Evolutionary conservation across 2,329 filamentous ascomycete species (phyloP).

Genomic region (Diaporthe destruens): DNA sequence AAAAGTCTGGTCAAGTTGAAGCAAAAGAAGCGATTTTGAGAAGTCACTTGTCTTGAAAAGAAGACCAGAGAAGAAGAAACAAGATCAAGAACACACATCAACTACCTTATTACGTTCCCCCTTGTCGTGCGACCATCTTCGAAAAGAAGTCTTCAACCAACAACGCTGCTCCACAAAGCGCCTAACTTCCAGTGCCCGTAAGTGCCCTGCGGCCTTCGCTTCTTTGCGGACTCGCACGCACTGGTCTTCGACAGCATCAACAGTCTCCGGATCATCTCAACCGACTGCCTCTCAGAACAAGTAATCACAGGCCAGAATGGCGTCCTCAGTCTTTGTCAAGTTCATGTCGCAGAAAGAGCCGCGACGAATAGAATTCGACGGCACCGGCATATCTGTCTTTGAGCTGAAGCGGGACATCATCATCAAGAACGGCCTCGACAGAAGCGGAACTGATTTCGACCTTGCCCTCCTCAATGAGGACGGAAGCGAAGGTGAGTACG

Average conservation of each 20-base stretch:
- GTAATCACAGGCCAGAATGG: slow-evolving; percentile 70
- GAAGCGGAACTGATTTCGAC: slow-evolving; percentile 92
- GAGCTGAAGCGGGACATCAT: slow-evolving; percentile 99
- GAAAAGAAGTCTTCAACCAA: slow-evolving; percentile 30
- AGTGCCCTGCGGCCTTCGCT: slow-evolving; percentile 24
- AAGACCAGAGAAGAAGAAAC: slow-evolving; percentile 44
- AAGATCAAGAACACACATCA: slow-evolving; percentile 42
- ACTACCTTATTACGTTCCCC: slow-evolving; percentile 32
- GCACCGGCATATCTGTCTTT: slow-evolving; percentile 97
- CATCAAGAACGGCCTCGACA: slow-evolving; percentile 89
- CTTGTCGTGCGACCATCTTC: slow-evolving; percentile 34
- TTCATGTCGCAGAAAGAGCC: slow-evolving; percentile 99
- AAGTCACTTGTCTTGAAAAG: slow-evolving; percentile 43
- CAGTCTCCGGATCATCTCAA: slow-evolving; percentile 6
- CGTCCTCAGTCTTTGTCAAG: slow-evolving; percentile 99
- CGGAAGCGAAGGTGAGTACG: slow-evolving; percentile 83
- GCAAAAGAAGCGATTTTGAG: slow-evolving; percentile 44
- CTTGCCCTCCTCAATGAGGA: slow-evolving; percentile 95
- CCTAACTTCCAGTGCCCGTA: slow-evolving; percentile 37
- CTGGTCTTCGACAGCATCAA: slow-evolving; percentile 35
- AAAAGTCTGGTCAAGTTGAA: slow-evolving; percentile 48
- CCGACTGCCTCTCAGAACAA: slow-evolving; percentile 15
- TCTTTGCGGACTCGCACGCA: slow-evolving; percentile 17
- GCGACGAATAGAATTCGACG: slow-evolving; percentile 94
- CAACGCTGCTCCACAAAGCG: slow-evolving; percentile 43